phyloP scores from a whole-genome alignment of 2,329 filamentous ascomycete species.

The Exserohilum rostratum region DNA sequence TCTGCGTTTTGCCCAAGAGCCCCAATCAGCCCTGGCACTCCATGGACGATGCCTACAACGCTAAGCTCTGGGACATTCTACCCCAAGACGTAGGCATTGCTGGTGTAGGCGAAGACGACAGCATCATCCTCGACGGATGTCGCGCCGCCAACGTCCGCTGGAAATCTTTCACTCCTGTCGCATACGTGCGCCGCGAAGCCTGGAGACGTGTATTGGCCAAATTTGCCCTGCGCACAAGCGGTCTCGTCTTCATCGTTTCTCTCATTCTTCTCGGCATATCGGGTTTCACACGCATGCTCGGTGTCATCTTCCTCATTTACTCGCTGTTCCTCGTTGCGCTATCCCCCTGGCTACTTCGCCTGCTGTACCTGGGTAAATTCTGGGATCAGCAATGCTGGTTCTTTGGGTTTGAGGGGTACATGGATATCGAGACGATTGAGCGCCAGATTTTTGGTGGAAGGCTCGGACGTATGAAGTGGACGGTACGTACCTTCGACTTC shows the following conservation, averaged over 20 bases:
- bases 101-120: conserved; percentile 51
- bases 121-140: conserved; percentile 53
- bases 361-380: conserved; percentile 50
- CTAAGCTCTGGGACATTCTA: conserved; percentile 55
- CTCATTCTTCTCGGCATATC: conserved; percentile 19
- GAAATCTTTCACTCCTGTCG: conserved; percentile 50
- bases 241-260: conserved; percentile 24
- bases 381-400: conserved; percentile 52
- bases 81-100: conserved; percentile 50
- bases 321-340: conserved; percentile 36
- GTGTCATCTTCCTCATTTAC: conserved; percentile 30
- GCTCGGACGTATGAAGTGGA: conserved; percentile 47
- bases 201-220: conserved; percentile 36
- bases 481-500: conserved; percentile 19
- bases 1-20: conserved; percentile 50
- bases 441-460: conserved; percentile 48
- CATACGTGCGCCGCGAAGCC: conserved; percentile 30
- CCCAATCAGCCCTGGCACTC: conserved; percentile 49
- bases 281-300: neutral
- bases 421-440: conserved; percentile 49
- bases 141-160: conserved; percentile 53
- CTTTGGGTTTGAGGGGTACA: conserved; percentile 53
- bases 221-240: conserved; percentile 23
- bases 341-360: conserved; percentile 44
- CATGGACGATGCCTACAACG: conserved; percentile 50